Percentiles rank a stretch among this genome's conserved stretches.
These are phyloP conservation scores for Termitomyces sp. DNA, from an alignment of 768 basidiomycete genomes.

Conservation along the genomic window DNA sequence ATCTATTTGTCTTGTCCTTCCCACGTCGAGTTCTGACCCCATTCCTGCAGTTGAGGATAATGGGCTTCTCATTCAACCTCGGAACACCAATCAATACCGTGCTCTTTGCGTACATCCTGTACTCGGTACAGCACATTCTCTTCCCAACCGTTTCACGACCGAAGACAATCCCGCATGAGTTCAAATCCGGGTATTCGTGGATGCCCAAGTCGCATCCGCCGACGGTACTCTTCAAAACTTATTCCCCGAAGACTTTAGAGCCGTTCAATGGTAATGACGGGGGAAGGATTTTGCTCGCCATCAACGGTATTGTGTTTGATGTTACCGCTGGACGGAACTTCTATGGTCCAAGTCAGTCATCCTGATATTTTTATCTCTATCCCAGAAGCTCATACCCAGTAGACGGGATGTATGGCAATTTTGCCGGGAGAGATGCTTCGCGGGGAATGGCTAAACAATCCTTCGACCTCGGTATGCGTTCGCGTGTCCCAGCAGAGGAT, in stretches of 20 bases:
- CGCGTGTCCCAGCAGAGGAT: neutral
- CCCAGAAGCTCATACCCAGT: neutral
- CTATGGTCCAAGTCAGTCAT: conserved; percentile 83
- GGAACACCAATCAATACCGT: conserved; percentile 79
- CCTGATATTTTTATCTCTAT: neutral
- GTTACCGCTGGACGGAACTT: conserved; percentile 86
- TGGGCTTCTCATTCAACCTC: conserved; percentile 41
- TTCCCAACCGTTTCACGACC: conserved; percentile 59
- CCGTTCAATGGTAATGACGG: conserved; percentile 61
- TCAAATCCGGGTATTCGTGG: conserved; percentile 88
- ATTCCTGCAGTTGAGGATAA: conserved; percentile 7
- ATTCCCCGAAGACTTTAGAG: conserved; percentile 70
- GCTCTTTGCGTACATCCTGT: conserved; percentile 72
- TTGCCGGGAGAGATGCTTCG: conserved; percentile 94
- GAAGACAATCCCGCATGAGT: conserved; percentile 53
- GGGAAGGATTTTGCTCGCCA: conserved; percentile 76
- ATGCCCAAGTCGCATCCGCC: conserved; percentile 80
- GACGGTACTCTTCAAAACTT: conserved; percentile 70
- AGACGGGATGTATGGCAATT: conserved; percentile 98
- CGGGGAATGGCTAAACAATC: conserved; percentile 98
- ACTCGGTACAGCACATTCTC: conserved; percentile 68
- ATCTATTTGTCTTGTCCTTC: neutral
- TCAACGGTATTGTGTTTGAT: conserved; percentile 87
- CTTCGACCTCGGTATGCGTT: conserved; percentile 73
- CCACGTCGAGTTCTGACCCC: too few species aligned